These are phyloP conservation scores for Penicillium crustosum DNA, from an alignment of 2,329 filamentous ascomycete species.

Conservation along the genomic window DNA sequence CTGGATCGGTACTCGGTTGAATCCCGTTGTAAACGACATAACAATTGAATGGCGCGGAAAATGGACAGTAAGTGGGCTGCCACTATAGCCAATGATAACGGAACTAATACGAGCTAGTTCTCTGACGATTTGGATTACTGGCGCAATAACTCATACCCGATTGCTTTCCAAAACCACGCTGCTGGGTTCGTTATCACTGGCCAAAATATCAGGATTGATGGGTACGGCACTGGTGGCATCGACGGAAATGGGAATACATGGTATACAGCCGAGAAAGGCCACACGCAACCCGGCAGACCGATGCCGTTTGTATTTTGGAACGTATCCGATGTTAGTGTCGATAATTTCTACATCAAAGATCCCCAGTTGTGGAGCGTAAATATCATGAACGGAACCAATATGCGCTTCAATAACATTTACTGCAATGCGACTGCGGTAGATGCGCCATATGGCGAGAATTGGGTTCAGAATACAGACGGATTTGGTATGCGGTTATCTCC, in stretches of 20 bases:
- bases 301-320: conserved; percentile 63
- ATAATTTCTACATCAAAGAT: conserved; percentile 53
- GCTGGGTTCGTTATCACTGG: conserved; percentile 55
- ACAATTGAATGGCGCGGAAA: conserved; percentile 54
- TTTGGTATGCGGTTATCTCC: conserved; percentile 41
- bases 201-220: conserved; percentile 52
- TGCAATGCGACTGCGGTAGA: conserved; percentile 52
- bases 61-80: conserved; percentile 7
- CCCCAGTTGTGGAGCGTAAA: conserved; percentile 57
- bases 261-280: conserved; percentile 52
- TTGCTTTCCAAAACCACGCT: conserved; percentile 58
- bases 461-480: conserved; percentile 60
- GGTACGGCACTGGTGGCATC: conserved; percentile 54
- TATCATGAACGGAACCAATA: conserved; percentile 59
- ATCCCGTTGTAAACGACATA: conserved; percentile 52
- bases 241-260: conserved; percentile 56
- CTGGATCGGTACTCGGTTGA: conserved; percentile 52
- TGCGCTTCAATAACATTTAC: conserved; percentile 53
- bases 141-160: conserved; percentile 54
- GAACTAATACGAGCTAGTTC: conserved; percentile 31
- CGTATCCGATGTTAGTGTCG: conserved; percentile 54
- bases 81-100: background rate
- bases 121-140: conserved; percentile 56
- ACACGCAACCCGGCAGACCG: conserved; percentile 52
- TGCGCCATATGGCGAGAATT: conserved; percentile 54